These are phyloP conservation scores for Spirogloea muscicola DNA, from an alignment of 139 green algal species.

Conservation along the genomic window DNA sequence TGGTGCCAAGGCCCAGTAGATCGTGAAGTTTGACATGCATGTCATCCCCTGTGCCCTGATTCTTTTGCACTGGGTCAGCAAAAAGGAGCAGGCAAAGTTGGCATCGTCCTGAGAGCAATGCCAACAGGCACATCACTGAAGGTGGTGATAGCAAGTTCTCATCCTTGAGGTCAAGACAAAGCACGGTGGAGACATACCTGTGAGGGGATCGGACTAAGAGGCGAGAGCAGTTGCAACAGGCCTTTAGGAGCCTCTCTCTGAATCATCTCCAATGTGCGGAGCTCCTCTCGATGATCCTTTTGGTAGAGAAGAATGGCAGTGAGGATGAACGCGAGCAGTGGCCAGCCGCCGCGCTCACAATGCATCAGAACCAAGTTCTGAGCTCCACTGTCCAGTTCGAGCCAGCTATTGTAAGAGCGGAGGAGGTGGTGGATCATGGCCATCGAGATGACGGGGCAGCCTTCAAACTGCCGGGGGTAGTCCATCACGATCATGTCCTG, in stretches of 20 bases:
- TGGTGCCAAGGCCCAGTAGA: too few species aligned
- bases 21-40: too few species aligned
- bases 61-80: too few species aligned
- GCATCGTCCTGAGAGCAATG: too few species aligned
- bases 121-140: neutral
- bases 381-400: conserved; percentile 19
- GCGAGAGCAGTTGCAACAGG: conserved; percentile 24
- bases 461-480: conserved; percentile 38
- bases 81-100: too few species aligned
- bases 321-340: conserved; percentile 45
- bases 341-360: conserved; percentile 39
- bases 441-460: conserved; percentile 43
- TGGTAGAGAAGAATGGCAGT: conserved; percentile 18
- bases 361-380: conserved; percentile 38
- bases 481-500: conserved; percentile 44
- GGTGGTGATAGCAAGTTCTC: neutral
- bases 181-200: too few species aligned
- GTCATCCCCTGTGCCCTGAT: too few species aligned
- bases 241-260: conserved; percentile 34
- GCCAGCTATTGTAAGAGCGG: conserved; percentile 29
- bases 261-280: conserved; percentile 9
- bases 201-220: conserved; percentile 25
- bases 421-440: conserved; percentile 40
- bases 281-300: conserved; percentile 20
- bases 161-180: too few species aligned